A percentile compares a stretch with the other conserved stretches of the same genome.
Conservation (phyloP, 163 green algal genomes). For the Prototheca wickerhamii region DNA sequence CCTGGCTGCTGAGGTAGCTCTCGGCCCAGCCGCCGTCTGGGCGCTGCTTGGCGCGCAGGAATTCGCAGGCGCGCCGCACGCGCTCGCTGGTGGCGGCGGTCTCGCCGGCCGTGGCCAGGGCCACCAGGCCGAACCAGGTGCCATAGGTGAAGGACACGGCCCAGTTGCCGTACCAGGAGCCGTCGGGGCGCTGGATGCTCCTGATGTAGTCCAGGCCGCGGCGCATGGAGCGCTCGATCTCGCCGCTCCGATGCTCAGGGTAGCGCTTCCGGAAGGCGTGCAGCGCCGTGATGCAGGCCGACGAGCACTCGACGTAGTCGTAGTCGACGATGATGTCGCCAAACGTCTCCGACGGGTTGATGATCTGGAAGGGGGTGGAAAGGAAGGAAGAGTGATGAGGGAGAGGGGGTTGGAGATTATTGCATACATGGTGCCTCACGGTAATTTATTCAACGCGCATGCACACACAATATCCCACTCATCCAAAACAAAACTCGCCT, state of each 20-base stretch:
- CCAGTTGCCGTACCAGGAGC: conserved; percentile 96
- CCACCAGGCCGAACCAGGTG: conserved; percentile 88
- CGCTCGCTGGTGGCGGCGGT: conserved; percentile 40
- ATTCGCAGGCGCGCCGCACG: conserved; percentile 22
- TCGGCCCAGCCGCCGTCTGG: conserved; percentile 92
- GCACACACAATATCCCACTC: not conserved
- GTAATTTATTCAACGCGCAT: not conserved
- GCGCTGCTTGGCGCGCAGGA: conserved; percentile 65
- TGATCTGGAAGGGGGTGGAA: conserved; percentile 40
- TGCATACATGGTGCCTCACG: no score
- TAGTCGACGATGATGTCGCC: conserved; percentile 99
- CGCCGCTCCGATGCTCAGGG: conserved; percentile 19
- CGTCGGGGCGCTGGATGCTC: conserved; percentile 77
- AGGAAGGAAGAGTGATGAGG: not conserved
- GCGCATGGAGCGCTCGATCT: conserved; percentile 15
- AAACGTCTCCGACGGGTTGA: conserved; percentile 97
- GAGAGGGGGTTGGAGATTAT: no score
- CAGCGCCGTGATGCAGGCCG: conserved; percentile 87
- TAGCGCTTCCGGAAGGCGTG: conserved; percentile 47
- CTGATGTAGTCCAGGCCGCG: conserved; percentile 65
- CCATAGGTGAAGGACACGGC: conserved; percentile 98
- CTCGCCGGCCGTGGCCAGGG: conserved; percentile 60
- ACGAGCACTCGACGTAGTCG: conserved; percentile 92
- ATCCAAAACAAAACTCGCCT: conserved; percentile 44
- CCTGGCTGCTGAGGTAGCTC: conserved; percentile 91